Evolutionary conservation across 2,329 filamentous ascomycete genomes (phyloP).

Genomic region (Sphaceloma murrayae): DNA sequence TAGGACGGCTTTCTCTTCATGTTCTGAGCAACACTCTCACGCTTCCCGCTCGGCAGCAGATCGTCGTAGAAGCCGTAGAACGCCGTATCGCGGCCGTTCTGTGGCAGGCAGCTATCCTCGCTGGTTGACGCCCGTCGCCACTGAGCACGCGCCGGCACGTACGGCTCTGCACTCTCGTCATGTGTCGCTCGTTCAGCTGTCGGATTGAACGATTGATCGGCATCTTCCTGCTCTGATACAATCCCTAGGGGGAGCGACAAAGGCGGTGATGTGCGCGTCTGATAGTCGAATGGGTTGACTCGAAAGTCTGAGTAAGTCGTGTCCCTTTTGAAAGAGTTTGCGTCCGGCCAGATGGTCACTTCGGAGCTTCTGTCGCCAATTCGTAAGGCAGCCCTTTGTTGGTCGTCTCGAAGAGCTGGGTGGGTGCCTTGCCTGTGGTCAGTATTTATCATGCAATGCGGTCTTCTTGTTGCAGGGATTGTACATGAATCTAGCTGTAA

Average conservation of each 20-base stretch:
- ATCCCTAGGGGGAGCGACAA: not conserved
- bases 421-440: not conserved
- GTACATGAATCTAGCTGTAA: no score
- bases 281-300: constrained; percentile 6
- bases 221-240: not conserved
- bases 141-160: constrained; percentile 4
- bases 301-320: constrained; percentile 6
- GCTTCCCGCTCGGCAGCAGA: not conserved
- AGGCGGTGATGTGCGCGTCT: not conserved
- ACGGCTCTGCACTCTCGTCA: not conserved
- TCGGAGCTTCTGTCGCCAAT: not conserved
- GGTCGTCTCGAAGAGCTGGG: not conserved
- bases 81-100: constrained; percentile 2
- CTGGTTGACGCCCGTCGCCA: constrained; percentile 9
- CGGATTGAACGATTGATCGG: not conserved
- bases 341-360: constrained; percentile 4
- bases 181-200: not conserved
- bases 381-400: constrained; percentile 3
- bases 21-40: constrained; percentile 7
- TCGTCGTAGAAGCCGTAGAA: constrained; percentile 17
- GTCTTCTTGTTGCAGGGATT: no score
- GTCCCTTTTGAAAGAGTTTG: not conserved
- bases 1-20: constrained; percentile 13
- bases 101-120: not conserved
- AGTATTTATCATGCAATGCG: no score